Base-by-base conservation (phyloP, 169 alveolate species). In the Babesia caballi region DNA sequence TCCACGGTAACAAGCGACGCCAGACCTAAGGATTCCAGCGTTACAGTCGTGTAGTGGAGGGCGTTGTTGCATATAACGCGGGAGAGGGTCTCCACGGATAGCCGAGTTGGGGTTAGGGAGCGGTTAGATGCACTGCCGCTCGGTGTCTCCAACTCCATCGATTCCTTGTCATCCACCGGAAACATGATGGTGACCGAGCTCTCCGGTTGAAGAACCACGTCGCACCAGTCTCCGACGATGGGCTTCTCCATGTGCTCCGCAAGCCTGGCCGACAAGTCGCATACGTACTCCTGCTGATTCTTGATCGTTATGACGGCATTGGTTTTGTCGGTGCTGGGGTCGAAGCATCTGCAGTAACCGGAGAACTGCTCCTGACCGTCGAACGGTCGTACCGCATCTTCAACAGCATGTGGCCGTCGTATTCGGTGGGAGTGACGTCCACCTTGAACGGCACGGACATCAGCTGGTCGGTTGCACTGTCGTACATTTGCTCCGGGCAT, bases 191-290 rank as follows among this genome's bases (percentile, higher is more conserved):
- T 58, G 46, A 71, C 27, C 23, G 35, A 40, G 19, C 59, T 49
- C n/a, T 72, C 82, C 11, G 82, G 82, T 33, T 58, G 58, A 4
- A 71, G 36, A 12, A 35, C 38, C 3, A 71, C 73, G 38, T 38
- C 66, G 30, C 69, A 71, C 82, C 82, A 71, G 27, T 46, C 66
- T 11, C 72, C 82, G 21, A 36, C 27, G 12, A 71, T 59, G 44
- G 63, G 60, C 19, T 46, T 53, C 40, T 21, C 3, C 53, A 50
- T 14, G 25, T 71, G 58, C 30, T 63, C 27, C 65, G 46, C 19
- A 11, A 71, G 35, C 65, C 33, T 35, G 15, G n/a, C 30, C 0
- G 65, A 9, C 1, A 71, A 8, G 27, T 71, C 44, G 61, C 69
- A 71, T 3, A 33, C 65, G 56, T 71, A 49, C 9, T 42, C 54